These are phyloP conservation scores for Globisporangium orthogonon DNA, from an alignment of 352 stramenopile genomes.

Conservation along the genomic window DNA sequence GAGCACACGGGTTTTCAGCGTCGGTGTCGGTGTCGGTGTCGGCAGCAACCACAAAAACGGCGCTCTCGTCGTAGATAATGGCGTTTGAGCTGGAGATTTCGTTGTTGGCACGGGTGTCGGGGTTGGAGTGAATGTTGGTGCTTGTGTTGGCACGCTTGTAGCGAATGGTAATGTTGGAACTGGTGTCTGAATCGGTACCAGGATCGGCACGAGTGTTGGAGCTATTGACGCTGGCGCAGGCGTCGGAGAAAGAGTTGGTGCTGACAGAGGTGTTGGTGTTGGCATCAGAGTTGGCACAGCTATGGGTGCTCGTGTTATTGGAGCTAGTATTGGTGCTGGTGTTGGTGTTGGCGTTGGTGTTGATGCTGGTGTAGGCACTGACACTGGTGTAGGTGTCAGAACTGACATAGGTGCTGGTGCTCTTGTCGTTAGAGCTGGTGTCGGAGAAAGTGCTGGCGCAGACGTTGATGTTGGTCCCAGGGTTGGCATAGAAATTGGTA, in stretches of 20 bases:
- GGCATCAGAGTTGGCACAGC: no score
- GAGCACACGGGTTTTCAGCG: not conserved
- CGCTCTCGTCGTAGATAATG: conserved; percentile 1
- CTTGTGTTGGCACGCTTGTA: not conserved
- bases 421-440: not conserved
- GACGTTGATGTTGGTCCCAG: not conserved
- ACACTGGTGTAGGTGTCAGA: no score
- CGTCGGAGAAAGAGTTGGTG: no score
- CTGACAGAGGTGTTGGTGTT: no score
- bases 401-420: no score
- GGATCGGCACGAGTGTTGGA: no score
- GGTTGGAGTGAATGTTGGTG: not conserved
- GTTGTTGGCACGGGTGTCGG: not conserved
- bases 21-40: not conserved
- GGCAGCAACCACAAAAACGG: conserved; percentile 6
- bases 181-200: no score
- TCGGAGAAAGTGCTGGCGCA: not conserved
- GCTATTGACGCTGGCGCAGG: no score
- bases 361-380: not conserved
- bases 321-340: not conserved
- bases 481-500: not conserved
- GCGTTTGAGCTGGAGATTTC: not conserved
- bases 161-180: not conserved
- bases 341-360: not conserved
- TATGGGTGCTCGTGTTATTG: no score